These are phyloP conservation scores for Lactarius sanguifluus DNA, from an alignment of 768 basidiomycete species.

Conservation along the genomic window DNA sequence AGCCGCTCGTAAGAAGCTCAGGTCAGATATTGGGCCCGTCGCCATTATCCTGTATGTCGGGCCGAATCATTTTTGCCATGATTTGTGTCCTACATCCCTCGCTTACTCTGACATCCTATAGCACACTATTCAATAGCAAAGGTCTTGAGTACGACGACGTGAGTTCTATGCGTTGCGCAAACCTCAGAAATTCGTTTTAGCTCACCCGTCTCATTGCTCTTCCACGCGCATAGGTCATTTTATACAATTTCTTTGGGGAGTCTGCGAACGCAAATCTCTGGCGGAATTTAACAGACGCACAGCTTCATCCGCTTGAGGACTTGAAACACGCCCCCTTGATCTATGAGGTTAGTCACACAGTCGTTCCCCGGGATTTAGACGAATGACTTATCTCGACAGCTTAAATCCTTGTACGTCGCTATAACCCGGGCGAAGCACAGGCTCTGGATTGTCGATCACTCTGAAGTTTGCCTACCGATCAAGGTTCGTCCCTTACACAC, in stretches of 20 bases:
- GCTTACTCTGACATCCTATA: too few species aligned
- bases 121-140: too few species aligned
- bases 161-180: too few species aligned
- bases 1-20: constrained; percentile 47
- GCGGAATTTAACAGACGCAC: constrained; percentile 8
- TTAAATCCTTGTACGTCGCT: constrained; percentile 70
- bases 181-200: not conserved
- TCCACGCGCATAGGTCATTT: constrained; percentile 50
- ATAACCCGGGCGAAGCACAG: constrained; percentile 68
- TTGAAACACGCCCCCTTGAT: constrained; percentile 5
- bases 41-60: too few species aligned
- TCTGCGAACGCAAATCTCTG: constrained; percentile 44
- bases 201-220: not conserved
- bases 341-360: constrained; percentile 12
- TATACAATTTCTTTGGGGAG: constrained; percentile 75
- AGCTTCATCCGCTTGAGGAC: not conserved
- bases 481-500: constrained; percentile 44
- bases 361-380: not conserved
- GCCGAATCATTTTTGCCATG: too few species aligned
- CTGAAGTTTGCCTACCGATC: constrained; percentile 43
- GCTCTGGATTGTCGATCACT: constrained; percentile 67
- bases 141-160: too few species aligned
- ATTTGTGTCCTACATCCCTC: too few species aligned
- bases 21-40: constrained; percentile 52
- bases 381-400: constrained; percentile 36